Conservation (phyloP, 2,329 filamentous ascomycete species). For the Aspergillus tubingensis region DNA sequence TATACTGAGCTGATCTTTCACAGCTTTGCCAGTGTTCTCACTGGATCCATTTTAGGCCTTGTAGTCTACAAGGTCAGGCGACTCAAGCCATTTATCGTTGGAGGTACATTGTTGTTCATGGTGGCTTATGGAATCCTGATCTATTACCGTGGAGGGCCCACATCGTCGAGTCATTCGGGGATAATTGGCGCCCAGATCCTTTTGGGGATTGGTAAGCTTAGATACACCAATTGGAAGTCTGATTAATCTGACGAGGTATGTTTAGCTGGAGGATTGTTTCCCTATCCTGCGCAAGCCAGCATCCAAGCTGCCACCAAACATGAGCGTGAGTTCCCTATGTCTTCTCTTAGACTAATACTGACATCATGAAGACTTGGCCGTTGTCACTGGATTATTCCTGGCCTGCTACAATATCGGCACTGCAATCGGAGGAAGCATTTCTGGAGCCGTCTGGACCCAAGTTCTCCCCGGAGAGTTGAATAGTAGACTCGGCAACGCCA, state of each 20-base stretch:
- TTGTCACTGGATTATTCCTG: slow-evolving; percentile 65
- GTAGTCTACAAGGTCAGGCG: slow-evolving; percentile 60
- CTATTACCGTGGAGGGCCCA: slow-evolving; percentile 59
- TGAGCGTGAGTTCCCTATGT: slow-evolving; percentile 39
- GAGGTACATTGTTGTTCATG: slow-evolving; percentile 61
- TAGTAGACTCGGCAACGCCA: slow-evolving; percentile 41
- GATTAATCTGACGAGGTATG: too few species aligned
- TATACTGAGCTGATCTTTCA: background rate
- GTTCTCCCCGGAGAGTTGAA: slow-evolving; percentile 53
- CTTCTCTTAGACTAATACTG: background rate
- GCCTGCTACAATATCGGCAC: slow-evolving; percentile 65
- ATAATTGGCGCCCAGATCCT: slow-evolving; percentile 65
- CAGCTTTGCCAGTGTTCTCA: slow-evolving; percentile 57
- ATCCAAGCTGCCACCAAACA: slow-evolving; percentile 55
- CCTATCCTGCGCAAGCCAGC: slow-evolving; percentile 53
- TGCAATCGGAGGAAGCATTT: slow-evolving; percentile 61
- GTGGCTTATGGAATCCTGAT: slow-evolving; percentile 68
- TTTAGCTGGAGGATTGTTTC: slow-evolving; percentile 61
- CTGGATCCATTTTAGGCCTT: slow-evolving; percentile 58
- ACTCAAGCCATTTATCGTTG: slow-evolving; percentile 65
- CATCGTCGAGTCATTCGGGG: slow-evolving; percentile 51
- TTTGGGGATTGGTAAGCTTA: slow-evolving; percentile 55
- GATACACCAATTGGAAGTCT: too few species aligned
- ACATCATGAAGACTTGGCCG: slow-evolving; percentile 54
- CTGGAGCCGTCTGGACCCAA: slow-evolving; percentile 65